Evolutionary conservation across 176 grass and related monocot genomes (phyloP).

Genomic region (Cenchrus americanus): DNA sequence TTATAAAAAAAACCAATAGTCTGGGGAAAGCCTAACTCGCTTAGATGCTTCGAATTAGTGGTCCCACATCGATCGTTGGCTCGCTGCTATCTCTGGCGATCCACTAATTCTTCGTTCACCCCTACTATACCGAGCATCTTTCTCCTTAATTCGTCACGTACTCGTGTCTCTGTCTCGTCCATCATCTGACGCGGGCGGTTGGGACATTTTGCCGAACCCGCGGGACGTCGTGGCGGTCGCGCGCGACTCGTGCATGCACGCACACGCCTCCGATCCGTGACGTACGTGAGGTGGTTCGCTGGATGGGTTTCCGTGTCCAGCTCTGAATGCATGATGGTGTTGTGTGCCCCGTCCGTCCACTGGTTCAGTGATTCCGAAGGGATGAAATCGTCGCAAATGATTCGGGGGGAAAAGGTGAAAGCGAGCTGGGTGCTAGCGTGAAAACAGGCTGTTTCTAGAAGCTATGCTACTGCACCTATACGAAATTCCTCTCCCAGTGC

Average conservation of each 20-base stretch:
- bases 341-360: too few relatives aligned
- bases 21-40: background rate
- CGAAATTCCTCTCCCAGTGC: background rate
- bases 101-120: background rate
- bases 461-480: too few relatives aligned
- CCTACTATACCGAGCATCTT: background rate
- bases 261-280: slow-evolving; percentile 11
- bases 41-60: background rate
- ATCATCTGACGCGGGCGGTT: slow-evolving; percentile 4
- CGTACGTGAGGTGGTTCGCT: background rate
- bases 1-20: too few relatives aligned
- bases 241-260: slow-evolving; percentile 28
- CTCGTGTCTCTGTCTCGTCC: slow-evolving; percentile 8
- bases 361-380: slow-evolving; percentile 1
- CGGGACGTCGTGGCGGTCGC: background rate
- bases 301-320: background rate
- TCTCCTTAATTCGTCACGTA: background rate
- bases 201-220: background rate
- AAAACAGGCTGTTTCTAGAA: slow-evolving; percentile 4
- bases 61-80: background rate
- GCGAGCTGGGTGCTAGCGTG: slow-evolving; percentile 22
- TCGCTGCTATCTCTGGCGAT: background rate
- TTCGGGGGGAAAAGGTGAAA: background rate
- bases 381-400: background rate
- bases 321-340: background rate